phyloP scores from a whole-genome alignment of 2,329 filamentous ascomycete genomes.

The Fusarium odoratissimum region DNA sequence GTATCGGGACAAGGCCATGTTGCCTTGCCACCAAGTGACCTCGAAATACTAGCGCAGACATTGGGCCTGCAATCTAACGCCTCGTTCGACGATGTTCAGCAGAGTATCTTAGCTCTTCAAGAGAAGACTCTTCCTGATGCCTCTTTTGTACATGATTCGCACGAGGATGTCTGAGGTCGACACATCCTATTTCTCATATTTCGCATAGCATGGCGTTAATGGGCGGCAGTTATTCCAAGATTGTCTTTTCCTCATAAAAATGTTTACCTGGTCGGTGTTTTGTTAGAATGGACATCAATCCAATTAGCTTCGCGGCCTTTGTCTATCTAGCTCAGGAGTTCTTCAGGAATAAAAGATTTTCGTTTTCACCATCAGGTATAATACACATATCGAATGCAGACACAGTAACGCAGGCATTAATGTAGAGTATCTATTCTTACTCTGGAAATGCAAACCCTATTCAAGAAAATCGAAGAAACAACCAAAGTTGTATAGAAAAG shows the following conservation, averaged over 20 bases:
- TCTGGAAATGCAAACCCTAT: constrained; percentile 41
- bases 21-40: constrained; percentile 44
- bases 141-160: constrained; percentile 20
- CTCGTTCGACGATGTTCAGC: constrained; percentile 51
- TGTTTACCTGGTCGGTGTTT: background rate
- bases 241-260: background rate
- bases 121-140: constrained; percentile 21
- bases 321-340: background rate
- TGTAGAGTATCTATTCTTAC: constrained; percentile 36
- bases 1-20: constrained; percentile 13
- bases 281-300: constrained; percentile 1
- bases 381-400: background rate
- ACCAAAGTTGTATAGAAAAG: constrained; percentile 37
- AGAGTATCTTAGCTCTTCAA: constrained; percentile 49
- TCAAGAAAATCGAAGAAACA: constrained; percentile 37
- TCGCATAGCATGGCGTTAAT: constrained; percentile 44
- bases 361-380: background rate
- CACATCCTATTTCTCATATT: background rate
- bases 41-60: constrained; percentile 51
- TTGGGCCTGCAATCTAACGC: constrained; percentile 51
- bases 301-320: background rate
- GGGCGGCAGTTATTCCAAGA: background rate
- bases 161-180: constrained; percentile 30
- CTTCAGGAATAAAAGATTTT: background rate
- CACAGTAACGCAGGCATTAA: constrained; percentile 3